Conservation (phyloP, 228 moss, liverwort and hornwort genomes). For the Sphagnum magellanicum region DNA sequence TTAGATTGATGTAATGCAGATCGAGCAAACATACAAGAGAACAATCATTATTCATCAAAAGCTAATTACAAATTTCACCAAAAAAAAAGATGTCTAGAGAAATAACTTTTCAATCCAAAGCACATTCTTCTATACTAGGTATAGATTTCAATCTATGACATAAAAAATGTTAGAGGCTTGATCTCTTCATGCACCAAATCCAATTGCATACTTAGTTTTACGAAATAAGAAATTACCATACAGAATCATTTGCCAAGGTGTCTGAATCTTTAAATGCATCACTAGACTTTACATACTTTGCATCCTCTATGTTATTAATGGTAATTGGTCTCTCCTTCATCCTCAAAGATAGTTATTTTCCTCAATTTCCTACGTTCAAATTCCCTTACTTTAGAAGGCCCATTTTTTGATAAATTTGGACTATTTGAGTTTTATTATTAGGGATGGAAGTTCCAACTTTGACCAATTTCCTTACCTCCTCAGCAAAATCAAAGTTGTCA, state of each 20-base stretch:
- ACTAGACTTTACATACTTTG: conserved; percentile 67
- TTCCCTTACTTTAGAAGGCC: conserved; percentile 60
- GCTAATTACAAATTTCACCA: no score
- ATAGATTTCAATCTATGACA: not conserved
- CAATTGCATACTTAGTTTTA: conserved; percentile 6
- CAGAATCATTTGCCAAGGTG: conserved; percentile 15
- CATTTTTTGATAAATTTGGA: conserved; percentile 11
- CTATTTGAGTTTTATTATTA: conserved; percentile 14
- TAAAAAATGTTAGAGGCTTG: not conserved
- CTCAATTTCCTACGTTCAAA: conserved; percentile 62
- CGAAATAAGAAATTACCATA: not conserved
- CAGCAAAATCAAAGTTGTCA: conserved; percentile 12
- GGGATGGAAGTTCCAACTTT: conserved; percentile 10
- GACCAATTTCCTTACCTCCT: conserved; percentile 15
- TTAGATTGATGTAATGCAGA: no score
- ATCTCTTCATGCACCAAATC: conserved; percentile 22
- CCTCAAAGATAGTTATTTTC: conserved; percentile 70
- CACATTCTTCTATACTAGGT: no score
- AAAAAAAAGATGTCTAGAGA: no score
- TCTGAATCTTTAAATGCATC: conserved; percentile 67
- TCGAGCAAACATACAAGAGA: no score
- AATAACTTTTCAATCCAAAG: no score
- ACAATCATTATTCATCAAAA: no score
- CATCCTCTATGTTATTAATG: conserved; percentile 27
- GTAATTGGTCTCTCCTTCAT: conserved; percentile 37